phyloP scores from a whole-genome alignment of 1,284 basidiomycete species.

The Leccinum fuscescens region DNA sequence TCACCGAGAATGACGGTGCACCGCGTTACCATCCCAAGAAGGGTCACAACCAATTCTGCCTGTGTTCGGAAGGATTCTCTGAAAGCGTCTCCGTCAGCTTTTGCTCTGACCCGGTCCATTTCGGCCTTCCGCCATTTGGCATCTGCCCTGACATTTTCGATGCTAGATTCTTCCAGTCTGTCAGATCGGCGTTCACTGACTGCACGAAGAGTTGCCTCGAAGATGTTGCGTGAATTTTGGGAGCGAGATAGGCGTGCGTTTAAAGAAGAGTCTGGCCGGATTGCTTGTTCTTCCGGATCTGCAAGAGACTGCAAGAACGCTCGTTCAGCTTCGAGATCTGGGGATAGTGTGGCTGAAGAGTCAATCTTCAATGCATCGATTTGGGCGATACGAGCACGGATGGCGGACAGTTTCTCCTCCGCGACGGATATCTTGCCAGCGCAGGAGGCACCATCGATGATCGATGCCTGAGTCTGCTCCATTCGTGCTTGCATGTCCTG shows the following conservation, averaged over 20 bases:
- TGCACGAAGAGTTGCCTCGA: slow-evolving; percentile 80
- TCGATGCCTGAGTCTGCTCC: slow-evolving; percentile 64
- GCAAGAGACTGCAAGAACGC: slow-evolving; percentile 70
- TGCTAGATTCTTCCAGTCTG: slow-evolving; percentile 70
- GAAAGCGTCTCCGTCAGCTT: slow-evolving; percentile 69
- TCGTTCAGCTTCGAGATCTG: slow-evolving; percentile 72
- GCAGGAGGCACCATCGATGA: slow-evolving; percentile 76
- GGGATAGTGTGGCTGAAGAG: slow-evolving; percentile 42
- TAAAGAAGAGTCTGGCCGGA: slow-evolving; percentile 60
- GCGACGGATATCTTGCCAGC: slow-evolving; percentile 75
- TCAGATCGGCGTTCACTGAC: slow-evolving; percentile 78
- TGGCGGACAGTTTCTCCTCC: slow-evolving; percentile 65
- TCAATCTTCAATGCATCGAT: slow-evolving; percentile 47
- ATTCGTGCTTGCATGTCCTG: slow-evolving; percentile 67
- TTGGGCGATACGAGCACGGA: slow-evolving; percentile 65
- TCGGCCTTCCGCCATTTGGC: slow-evolving; percentile 67
- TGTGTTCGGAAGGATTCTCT: slow-evolving; percentile 64
- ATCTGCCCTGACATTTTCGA: slow-evolving; percentile 73
- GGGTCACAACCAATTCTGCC: slow-evolving; percentile 64
- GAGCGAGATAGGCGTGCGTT: slow-evolving; percentile 65
- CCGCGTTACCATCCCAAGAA: slow-evolving; percentile 78
- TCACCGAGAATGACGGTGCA: slow-evolving; percentile 74
- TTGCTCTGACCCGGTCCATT: slow-evolving; percentile 70
- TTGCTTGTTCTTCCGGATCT: slow-evolving; percentile 65
- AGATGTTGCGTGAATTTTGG: slow-evolving; percentile 74